These are phyloP conservation scores for Macadamia integrifolia DNA, from an alignment of 164 flowering plant species.

Conservation along the genomic window DNA sequence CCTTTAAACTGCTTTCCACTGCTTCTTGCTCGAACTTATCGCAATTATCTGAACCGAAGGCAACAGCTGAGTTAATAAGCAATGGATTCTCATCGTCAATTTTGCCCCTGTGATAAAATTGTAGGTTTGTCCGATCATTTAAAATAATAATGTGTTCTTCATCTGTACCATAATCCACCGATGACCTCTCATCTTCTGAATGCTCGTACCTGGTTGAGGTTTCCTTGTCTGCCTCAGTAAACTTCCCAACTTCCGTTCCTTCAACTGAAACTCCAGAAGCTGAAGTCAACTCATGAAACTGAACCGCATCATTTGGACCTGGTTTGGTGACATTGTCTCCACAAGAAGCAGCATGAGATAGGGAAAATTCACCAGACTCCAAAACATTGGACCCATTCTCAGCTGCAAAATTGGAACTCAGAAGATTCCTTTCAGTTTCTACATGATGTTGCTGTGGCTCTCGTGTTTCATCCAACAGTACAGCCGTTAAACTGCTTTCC, in stretches of 20 bases:
- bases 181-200: constrained; percentile 70
- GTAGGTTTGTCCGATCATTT: constrained; percentile 11
- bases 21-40: constrained; percentile 58
- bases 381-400: not conserved
- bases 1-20: constrained; percentile 15
- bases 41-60: constrained; percentile 85
- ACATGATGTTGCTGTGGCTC: constrained; percentile 4
- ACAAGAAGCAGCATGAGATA: not conserved
- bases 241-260: constrained; percentile 14
- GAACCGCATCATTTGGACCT: not conserved
- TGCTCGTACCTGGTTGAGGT: constrained; percentile 34
- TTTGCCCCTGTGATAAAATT: constrained; percentile 13
- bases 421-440: constrained; percentile 14
- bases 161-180: constrained; percentile 47
- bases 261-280: constrained; percentile 14
- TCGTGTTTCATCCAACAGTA: constrained; percentile 14
- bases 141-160: constrained; percentile 32
- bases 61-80: constrained; percentile 55
- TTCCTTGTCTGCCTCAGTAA: constrained; percentile 32
- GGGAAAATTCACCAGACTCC: constrained; percentile 7
- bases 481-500: constrained; percentile 15
- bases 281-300: constrained; percentile 6
- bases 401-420: constrained; percentile 2
- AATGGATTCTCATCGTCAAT: constrained; percentile 36
- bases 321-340: constrained; percentile 2